Conservation (phyloP, 2,329 filamentous ascomycete species). For the Talaromyces amestolkiae region DNA sequence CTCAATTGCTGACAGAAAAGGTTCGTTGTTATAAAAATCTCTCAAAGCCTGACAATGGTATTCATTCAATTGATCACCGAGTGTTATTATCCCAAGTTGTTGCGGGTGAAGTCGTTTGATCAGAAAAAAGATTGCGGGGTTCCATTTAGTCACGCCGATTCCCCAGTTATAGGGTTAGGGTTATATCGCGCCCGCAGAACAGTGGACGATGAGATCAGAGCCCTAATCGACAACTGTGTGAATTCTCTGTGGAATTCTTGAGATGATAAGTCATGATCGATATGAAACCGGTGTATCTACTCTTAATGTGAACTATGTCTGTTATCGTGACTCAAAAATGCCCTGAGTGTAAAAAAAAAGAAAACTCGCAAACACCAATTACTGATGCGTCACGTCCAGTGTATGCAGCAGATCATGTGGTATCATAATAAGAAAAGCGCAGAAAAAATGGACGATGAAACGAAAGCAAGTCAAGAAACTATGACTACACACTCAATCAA, state of each 20-base stretch:
- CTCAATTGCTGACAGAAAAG: not conserved
- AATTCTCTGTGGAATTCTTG: not conserved
- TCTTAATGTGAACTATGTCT: constrained; percentile 7
- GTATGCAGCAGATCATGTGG: constrained; percentile 17
- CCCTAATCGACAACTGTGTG: not conserved
- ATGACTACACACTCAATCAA: constrained; percentile 10
- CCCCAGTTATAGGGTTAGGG: not conserved
- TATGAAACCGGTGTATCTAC: not conserved
- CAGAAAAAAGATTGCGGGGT: constrained; percentile 9
- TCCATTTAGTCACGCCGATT: not conserved
- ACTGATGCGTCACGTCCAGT: constrained; percentile 15
- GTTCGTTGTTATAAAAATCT: not conserved
- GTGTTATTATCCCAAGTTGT: not conserved
- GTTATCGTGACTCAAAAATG: constrained; percentile 13
- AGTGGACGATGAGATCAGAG: no score
- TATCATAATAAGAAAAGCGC: constrained; percentile 14
- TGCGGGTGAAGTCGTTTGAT: not conserved
- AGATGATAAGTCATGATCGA: not conserved
- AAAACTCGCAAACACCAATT: constrained; percentile 15
- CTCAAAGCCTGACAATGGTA: no score
- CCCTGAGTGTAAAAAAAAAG: not conserved
- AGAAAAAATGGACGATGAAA: not conserved
- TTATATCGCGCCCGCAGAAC: not conserved
- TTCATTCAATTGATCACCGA: not conserved
- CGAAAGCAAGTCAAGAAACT: not conserved